These are phyloP conservation scores for Populus hybrid DNA, from an alignment of 441 rosid genomes.

Conservation along the genomic window DNA sequence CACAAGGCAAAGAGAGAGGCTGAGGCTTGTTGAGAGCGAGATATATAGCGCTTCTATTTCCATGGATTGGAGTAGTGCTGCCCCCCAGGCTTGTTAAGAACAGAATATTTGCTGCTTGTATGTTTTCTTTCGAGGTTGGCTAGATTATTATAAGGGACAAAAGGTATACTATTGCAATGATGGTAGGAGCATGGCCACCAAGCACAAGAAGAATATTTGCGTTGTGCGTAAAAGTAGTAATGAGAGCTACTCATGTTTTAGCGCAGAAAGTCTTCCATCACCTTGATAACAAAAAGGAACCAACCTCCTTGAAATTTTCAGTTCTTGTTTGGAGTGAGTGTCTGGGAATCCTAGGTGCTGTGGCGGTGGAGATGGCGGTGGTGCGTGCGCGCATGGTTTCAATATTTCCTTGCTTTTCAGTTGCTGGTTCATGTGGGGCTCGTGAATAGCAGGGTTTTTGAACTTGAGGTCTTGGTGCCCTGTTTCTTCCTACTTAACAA, in stretches of 20 bases:
- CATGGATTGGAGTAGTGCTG: neutral
- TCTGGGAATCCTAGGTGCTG: slow-evolving; percentile 20
- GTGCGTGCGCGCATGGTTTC: slow-evolving; percentile 18
- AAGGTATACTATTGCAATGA: slow-evolving; percentile 14
- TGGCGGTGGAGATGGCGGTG: slow-evolving; percentile 4
- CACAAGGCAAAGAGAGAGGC: too few relatives aligned
- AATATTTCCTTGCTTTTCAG: slow-evolving; percentile 8
- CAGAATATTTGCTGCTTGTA: neutral
- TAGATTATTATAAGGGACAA: neutral
- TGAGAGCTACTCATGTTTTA: slow-evolving; percentile 19
- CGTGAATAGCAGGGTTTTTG: slow-evolving; percentile 11
- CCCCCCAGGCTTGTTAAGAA: too few relatives aligned
- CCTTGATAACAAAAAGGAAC: neutral
- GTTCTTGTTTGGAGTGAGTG: slow-evolving; percentile 4
- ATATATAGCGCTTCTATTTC: neutral
- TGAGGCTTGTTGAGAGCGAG: neutral
- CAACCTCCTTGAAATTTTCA: slow-evolving; percentile 6
- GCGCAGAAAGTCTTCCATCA: slow-evolving; percentile 30
- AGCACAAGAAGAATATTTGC: neutral
- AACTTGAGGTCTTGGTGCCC: neutral
- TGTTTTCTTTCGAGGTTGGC: neutral
- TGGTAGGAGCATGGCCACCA: slow-evolving; percentile 15
- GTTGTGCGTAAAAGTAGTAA: neutral
- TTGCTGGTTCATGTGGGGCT: slow-evolving; percentile 14
- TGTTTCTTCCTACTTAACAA: neutral